Percentiles rank a stretch among this genome's conserved stretches.
These are phyloP conservation scores for Colletotrichum salicis DNA, from an alignment of 2,329 filamentous ascomycete species.

Conservation along the genomic window DNA sequence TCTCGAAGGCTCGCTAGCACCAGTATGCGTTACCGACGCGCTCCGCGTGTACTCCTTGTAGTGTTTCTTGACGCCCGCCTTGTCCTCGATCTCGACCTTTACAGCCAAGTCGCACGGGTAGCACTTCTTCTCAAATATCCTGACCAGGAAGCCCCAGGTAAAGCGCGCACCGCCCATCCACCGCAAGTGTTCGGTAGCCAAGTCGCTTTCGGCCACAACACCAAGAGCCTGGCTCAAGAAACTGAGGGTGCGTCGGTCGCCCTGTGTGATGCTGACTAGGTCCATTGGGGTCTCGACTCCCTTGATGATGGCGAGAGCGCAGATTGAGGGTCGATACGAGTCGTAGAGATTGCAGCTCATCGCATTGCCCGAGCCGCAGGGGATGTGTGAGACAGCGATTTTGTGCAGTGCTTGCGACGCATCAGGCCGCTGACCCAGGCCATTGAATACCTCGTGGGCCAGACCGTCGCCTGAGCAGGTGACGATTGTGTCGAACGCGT, in stretches of 20 bases:
- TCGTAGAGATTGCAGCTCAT: constrained; percentile 92
- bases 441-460: constrained; percentile 95
- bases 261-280: constrained; percentile 87
- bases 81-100: constrained; percentile 83
- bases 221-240: constrained; percentile 93
- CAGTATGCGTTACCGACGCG: constrained; percentile 41
- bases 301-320: constrained; percentile 87
- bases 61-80: constrained; percentile 77
- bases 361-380: constrained; percentile 93
- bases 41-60: constrained; percentile 66
- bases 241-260: constrained; percentile 77
- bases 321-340: constrained; percentile 77
- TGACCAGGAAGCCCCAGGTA: constrained; percentile 82
- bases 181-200: constrained; percentile 88
- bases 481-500: constrained; percentile 84
- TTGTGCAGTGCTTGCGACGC: constrained; percentile 78
- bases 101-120: constrained; percentile 92
- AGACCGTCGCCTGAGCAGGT: constrained; percentile 94
- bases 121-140: constrained; percentile 78
- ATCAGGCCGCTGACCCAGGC: constrained; percentile 80
- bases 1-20: constrained; percentile 40
- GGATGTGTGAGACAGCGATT: constrained; percentile 86
- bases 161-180: constrained; percentile 94
- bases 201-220: constrained; percentile 88
- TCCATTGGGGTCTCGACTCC: constrained; percentile 87